Conservation (phyloP, 2,329 filamentous ascomycete species). For the Aspergillus sp. region DNA sequence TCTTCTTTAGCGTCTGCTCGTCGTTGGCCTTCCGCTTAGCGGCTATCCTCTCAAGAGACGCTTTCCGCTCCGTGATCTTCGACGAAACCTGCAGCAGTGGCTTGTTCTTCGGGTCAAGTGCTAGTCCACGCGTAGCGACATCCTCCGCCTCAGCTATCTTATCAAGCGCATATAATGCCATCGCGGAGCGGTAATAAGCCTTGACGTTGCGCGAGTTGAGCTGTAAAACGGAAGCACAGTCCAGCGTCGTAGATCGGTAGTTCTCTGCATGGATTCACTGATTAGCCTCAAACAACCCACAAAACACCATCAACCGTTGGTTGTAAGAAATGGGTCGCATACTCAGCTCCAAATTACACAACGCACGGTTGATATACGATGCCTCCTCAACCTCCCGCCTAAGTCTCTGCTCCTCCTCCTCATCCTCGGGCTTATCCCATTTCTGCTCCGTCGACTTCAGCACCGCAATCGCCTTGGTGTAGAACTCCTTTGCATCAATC, state of each 20-base stretch:
- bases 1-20: conserved; percentile 52
- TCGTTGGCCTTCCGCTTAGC: conserved; percentile 55
- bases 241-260: conserved; percentile 80
- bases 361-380: conserved; percentile 81
- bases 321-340: conserved; percentile 28
- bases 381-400: conserved; percentile 69
- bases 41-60: conserved; percentile 56
- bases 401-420: conserved; percentile 59
- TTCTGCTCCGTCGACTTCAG: conserved; percentile 63
- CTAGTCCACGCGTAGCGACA: conserved; percentile 71
- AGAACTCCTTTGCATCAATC: conserved; percentile 86
- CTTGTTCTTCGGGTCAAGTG: conserved; percentile 68
- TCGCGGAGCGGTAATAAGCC: conserved; percentile 81
- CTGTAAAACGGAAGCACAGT: conserved; percentile 76
- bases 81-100: conserved; percentile 62
- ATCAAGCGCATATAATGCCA: conserved; percentile 75
- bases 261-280: conserved; percentile 58
- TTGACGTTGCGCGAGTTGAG: conserved; percentile 83
- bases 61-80: conserved; percentile 63
- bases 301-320: neutral
- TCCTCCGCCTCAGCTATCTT: conserved; percentile 79
- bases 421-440: conserved; percentile 53
- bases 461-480: conserved; percentile 78
- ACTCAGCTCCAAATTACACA: conserved; percentile 84
- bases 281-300: neutral